These are phyloP conservation scores for Truncatella angustata DNA, from an alignment of 2,329 filamentous ascomycete species.

Conservation along the genomic window DNA sequence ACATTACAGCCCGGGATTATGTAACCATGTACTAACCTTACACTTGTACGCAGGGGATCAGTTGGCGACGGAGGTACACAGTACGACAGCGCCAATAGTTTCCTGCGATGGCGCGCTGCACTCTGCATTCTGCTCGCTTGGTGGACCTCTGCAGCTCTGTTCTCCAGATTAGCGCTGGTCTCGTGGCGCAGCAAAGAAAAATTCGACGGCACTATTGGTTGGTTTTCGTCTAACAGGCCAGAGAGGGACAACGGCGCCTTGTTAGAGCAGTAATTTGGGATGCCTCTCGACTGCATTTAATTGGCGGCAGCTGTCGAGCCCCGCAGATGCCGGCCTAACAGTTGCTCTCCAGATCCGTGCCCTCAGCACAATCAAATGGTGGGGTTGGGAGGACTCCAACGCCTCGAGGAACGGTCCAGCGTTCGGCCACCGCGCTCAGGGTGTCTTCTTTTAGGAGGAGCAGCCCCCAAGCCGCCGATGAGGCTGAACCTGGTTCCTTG, in stretches of 20 bases:
- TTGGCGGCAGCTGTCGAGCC: no score
- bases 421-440: background rate
- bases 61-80: no score
- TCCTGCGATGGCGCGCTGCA: no score
- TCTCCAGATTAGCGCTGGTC: background rate
- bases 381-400: slow-evolving; percentile 8
- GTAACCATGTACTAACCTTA: no score
- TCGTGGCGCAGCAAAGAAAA: background rate
- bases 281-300: background rate
- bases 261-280: background rate
- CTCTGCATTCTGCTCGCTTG: no score
- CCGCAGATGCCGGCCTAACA: slow-evolving; percentile 2
- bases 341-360: background rate
- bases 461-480: background rate
- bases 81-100: slow-evolving; percentile 2
- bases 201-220: background rate
- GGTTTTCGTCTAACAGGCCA: background rate
- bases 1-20: no score
- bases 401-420: background rate
- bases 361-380: background rate
- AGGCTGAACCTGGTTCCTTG: slow-evolving; percentile 10
- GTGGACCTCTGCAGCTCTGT: no score
- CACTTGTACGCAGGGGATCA: no score
- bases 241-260: background rate
- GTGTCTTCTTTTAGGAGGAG: background rate